Base-by-base conservation (phyloP, 345 rosid species). In the Lenwebbia sp. region DNA sequence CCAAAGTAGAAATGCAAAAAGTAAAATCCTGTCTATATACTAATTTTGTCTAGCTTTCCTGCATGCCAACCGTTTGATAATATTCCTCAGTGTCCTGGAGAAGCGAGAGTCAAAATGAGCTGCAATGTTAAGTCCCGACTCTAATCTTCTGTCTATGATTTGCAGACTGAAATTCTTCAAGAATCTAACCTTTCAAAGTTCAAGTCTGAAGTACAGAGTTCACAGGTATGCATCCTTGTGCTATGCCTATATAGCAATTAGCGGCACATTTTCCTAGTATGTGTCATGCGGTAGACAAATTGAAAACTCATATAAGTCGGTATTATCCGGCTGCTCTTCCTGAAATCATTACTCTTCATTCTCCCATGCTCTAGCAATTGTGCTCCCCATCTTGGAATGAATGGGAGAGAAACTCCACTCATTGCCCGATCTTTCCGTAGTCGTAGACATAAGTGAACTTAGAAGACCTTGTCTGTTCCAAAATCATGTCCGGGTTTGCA, bases 1-100 rank as follows among this genome's bases (percentile, higher is more conserved):
- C 98, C 0, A 94, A 94, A 87, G 90, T 92, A 2, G 99, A 96
- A 89, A 94, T 98, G 99, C 95, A 96, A 86, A 98, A 94, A 94
- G 99, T 95, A 83, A 26, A 5, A 25, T 75, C 5, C 50, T 33
- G 44, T 15, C 5, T 53, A 4, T 53, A 4, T 9, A 4, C 58
- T 22, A 7, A 4, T 23, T 55, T 19, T 62, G 13, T 70, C 5
- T 33, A 2, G 44, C 8, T 70, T 33, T 33, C 12, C 25, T 70
- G 78, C 78, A 33, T 70, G 44, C 78, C 78, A 19, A 15, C 44
- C 10, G 78, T 8, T 33, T 33, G 78, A 17, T 70, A 2, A 70
- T 33, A 33, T 70, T 70, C 78, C 78, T 65, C 44, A 4, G 41
- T 60, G 37, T 60, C 44, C 41, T 65, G 33, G 76, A 30, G 37